Evolutionary conservation across 1,284 basidiomycete species (phyloP).

Genomic region (Boletellus deceptivus): DNA sequence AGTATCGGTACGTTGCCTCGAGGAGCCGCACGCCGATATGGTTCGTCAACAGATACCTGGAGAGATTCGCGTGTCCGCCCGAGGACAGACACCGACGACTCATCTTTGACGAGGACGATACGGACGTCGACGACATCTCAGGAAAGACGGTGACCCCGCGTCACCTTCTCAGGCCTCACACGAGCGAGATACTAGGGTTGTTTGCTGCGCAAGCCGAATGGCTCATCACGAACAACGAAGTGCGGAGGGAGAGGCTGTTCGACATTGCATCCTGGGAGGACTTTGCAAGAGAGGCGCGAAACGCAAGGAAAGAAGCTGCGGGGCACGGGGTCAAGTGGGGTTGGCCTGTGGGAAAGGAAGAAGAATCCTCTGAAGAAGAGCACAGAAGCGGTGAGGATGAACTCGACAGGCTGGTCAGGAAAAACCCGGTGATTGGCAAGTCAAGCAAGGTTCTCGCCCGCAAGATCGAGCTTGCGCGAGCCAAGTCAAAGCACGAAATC

Average conservation of each 20-base stretch:
- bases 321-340: slow-evolving; percentile 30
- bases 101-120: slow-evolving; percentile 34
- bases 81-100: slow-evolving; percentile 35
- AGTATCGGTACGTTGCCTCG: slow-evolving; percentile 31
- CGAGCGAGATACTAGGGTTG: slow-evolving; percentile 41
- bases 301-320: slow-evolving; percentile 31
- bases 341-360: slow-evolving; percentile 17
- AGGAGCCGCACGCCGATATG: slow-evolving; percentile 47
- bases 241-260: slow-evolving; percentile 32
- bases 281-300: slow-evolving; percentile 39
- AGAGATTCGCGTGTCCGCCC: slow-evolving; percentile 25
- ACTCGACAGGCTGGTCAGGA: slow-evolving; percentile 13
- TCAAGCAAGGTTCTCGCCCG: slow-evolving; percentile 15
- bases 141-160: slow-evolving; percentile 30
- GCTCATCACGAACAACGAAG: slow-evolving; percentile 46
- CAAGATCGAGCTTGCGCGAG: slow-evolving; percentile 25
- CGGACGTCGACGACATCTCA: slow-evolving; percentile 34
- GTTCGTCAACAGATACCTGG: slow-evolving; percentile 41
- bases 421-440: slow-evolving; percentile 32
- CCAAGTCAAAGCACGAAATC: slow-evolving; percentile 16
- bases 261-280: slow-evolving; percentile 43
- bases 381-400: not conserved
- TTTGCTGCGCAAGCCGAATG: slow-evolving; percentile 53
- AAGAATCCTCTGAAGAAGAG: slow-evolving; percentile 9
- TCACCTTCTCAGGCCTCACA: slow-evolving; percentile 42